phyloP scores from a whole-genome alignment of 176 grass and related monocot genomes.

The Melocanna baccifera region DNA sequence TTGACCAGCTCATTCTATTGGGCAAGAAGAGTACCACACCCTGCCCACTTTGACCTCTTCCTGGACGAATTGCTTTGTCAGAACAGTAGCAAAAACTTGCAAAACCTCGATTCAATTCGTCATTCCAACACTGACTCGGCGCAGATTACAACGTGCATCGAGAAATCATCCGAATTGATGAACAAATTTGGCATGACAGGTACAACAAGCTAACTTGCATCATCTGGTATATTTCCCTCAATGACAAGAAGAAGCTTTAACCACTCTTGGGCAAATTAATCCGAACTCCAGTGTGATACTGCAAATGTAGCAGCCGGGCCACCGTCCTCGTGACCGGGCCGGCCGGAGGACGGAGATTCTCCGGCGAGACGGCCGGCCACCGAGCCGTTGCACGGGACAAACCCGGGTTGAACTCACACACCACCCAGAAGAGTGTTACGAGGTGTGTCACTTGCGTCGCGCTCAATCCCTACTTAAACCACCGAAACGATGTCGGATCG shows the following conservation, averaged over 20 bases:
- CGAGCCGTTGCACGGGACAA: background rate
- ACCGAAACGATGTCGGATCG: conserved; percentile 6
- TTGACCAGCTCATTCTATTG: background rate
- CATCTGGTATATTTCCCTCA: conserved; percentile 11
- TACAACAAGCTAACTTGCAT: background rate
- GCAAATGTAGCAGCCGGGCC: conserved; percentile 27
- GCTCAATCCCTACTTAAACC: background rate
- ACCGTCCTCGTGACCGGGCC: background rate
- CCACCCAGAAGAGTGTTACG: background rate
- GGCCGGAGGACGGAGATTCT: background rate
- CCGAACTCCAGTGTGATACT: no score
- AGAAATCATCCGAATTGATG: background rate
- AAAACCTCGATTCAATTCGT: background rate
- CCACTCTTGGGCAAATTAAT: background rate
- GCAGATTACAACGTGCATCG: background rate
- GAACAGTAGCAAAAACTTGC: background rate
- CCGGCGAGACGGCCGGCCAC: conserved; percentile 25
- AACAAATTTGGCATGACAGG: background rate
- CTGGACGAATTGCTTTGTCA: background rate
- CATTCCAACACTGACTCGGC: background rate
- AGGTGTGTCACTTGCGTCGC: conserved; percentile 44
- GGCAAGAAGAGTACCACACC: background rate
- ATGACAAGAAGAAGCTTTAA: background rate
- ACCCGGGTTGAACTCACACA: conserved; percentile 33
- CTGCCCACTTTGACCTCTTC: conserved; percentile 39